These are phyloP conservation scores for Suillus tomentosus DNA, from an alignment of 768 basidiomycete species.

Conservation along the genomic window DNA sequence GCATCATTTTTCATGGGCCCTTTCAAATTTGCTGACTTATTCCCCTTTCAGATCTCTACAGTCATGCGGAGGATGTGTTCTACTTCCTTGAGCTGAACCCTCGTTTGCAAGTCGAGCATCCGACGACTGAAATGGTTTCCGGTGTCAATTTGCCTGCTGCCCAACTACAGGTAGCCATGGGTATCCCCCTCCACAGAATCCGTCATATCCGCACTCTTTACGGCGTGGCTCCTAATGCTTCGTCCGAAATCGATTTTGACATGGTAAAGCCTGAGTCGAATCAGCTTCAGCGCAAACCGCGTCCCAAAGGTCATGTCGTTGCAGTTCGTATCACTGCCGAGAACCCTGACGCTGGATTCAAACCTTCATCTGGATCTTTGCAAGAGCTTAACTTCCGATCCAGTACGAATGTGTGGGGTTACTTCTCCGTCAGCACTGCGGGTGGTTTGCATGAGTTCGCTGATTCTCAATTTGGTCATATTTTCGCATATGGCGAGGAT, in stretches of 20 bases:
- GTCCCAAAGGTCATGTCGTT: conserved; percentile 97
- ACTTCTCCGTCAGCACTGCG: conserved; percentile 94
- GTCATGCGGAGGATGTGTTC: conserved; percentile 89
- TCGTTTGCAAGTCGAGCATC: conserved; percentile 99
- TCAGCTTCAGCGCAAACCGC: conserved; percentile 90
- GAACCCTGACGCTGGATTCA: conserved; percentile 99
- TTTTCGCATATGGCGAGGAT: conserved; percentile 98
- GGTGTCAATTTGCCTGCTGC: conserved; percentile 98
- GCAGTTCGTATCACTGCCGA: conserved; percentile 99
- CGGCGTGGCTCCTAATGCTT: conserved; percentile 86
- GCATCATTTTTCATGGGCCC: conserved; percentile 12
- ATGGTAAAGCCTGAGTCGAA: conserved; percentile 87
- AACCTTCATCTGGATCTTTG: conserved; percentile 94
- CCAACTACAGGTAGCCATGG: conserved; percentile 98
- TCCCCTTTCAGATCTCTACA: conserved; percentile 78
- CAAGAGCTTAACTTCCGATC: conserved; percentile 99
- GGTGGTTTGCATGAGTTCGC: conserved; percentile 99
- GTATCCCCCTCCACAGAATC: conserved; percentile 93
- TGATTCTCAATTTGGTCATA: conserved; percentile 99
- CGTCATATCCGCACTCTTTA: conserved; percentile 95
- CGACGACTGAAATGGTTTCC: conserved; percentile 99
- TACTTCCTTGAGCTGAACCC: conserved; percentile 99
- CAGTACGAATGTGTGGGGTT: conserved; percentile 99
- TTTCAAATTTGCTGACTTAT: conserved; percentile 13
- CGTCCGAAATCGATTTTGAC: conserved; percentile 96